These are phyloP conservation scores for Calonectria pseudoreteaudii DNA, from an alignment of 2,329 filamentous ascomycete genomes.

Conservation along the genomic window DNA sequence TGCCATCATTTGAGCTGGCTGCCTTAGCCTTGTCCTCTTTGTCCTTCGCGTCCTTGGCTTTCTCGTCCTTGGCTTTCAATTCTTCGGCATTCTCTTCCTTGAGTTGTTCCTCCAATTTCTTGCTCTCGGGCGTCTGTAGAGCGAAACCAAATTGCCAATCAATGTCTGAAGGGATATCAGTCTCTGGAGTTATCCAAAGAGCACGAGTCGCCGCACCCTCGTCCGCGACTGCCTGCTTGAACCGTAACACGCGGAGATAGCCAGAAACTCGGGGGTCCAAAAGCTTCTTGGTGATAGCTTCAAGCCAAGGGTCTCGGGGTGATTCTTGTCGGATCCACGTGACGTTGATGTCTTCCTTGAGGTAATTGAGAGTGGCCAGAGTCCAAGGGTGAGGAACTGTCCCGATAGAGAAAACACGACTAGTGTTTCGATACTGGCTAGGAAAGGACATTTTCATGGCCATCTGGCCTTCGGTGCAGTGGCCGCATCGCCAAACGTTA, in stretches of 20 bases:
- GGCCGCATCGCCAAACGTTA: conserved; percentile 78
- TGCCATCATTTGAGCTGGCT: neutral
- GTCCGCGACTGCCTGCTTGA: conserved; percentile 86
- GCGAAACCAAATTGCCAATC: conserved; percentile 93
- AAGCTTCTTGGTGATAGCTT: conserved; percentile 75
- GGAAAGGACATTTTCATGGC: conserved; percentile 76
- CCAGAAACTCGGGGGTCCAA: conserved; percentile 71
- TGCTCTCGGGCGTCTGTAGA: conserved; percentile 65
- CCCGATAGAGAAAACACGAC: conserved; percentile 82
- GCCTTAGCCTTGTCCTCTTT: conserved; percentile 2
- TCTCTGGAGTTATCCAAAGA: conserved; percentile 85
- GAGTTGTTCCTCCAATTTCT: conserved; percentile 24
- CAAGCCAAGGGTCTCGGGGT: conserved; percentile 83
- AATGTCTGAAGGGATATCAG: conserved; percentile 73
- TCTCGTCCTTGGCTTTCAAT: conserved; percentile 19
- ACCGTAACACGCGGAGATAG: conserved; percentile 73
- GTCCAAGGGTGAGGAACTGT: conserved; percentile 94
- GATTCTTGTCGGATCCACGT: conserved; percentile 76
- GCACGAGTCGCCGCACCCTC: conserved; percentile 72
- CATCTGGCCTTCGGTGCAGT: conserved; percentile 73
- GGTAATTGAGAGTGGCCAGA: conserved; percentile 74
- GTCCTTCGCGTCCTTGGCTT: conserved; percentile 23
- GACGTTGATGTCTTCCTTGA: conserved; percentile 70
- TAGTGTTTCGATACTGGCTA: conserved; percentile 76
- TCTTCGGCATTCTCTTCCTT: conserved; percentile 46